Evolutionary conservation across 108 stramenopile genomes (phyloP).

Genomic region (Skeletonema tropicum): DNA sequence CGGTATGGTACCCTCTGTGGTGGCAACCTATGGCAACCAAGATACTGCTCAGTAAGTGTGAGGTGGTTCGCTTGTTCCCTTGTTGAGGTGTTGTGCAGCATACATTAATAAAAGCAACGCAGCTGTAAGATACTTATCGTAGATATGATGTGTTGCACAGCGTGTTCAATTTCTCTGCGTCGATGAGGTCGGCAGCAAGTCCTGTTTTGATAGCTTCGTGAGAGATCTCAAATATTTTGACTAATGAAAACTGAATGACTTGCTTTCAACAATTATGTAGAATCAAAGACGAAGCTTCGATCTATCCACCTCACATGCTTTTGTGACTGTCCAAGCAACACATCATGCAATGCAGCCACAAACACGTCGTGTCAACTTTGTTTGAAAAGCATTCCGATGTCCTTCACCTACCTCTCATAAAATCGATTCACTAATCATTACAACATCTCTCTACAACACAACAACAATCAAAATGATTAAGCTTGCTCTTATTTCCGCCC

Average conservation of each 20-base stretch:
- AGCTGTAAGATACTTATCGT: too few relatives aligned
- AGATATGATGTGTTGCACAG: too few relatives aligned
- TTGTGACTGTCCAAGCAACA: not conserved
- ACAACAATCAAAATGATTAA: slow-evolving; percentile 37
- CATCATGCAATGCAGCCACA: not conserved
- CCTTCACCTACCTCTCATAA: not conserved
- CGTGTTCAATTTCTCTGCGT: not conserved
- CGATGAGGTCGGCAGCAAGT: not conserved
- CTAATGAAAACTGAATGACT: not conserved
- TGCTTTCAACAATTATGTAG: not conserved
- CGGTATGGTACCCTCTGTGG: too few relatives aligned
- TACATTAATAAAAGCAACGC: too few relatives aligned
- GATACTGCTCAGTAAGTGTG: too few relatives aligned
- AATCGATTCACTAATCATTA: not conserved
- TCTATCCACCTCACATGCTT: too few relatives aligned
- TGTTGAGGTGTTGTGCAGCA: too few relatives aligned
- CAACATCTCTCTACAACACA: not conserved
- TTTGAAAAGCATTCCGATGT: not conserved
- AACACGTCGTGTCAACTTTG: not conserved
- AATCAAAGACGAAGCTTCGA: not conserved
- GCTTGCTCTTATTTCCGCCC: slow-evolving; percentile 35
- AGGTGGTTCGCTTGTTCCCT: too few relatives aligned
- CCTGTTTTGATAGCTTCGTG: not conserved
- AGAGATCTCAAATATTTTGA: not conserved
- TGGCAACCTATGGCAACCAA: too few relatives aligned